phyloP scores from a whole-genome alignment of 805 yeast species.

The Ogataea siamensis region DNA sequence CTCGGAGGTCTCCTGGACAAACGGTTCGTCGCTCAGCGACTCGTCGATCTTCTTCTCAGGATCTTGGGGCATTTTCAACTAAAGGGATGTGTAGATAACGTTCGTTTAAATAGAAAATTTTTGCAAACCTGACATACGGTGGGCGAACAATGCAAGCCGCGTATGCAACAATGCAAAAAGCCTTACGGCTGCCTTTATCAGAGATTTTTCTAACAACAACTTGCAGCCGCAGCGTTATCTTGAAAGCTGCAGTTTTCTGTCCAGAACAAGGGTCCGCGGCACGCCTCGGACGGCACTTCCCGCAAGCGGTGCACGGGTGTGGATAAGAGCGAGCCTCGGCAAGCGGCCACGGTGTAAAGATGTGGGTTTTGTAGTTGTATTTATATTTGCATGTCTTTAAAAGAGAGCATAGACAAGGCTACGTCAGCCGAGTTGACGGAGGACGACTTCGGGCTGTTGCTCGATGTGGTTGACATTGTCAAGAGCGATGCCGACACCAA shows the following conservation, averaged over 20 bases:
- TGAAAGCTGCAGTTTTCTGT: not conserved
- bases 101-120: conserved; percentile 6
- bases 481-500: conserved; percentile 59
- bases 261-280: conserved; percentile 2
- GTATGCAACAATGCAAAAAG: conserved; percentile 2
- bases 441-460: conserved; percentile 66
- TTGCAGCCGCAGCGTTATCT: conserved; percentile 6
- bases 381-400: conserved; percentile 16
- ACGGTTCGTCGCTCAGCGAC: conserved; percentile 24
- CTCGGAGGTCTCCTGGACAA: conserved; percentile 25
- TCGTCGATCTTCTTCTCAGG: conserved; percentile 30
- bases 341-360: conserved; percentile 2
- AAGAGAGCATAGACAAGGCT: conserved; percentile 41
- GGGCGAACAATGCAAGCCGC: not conserved
- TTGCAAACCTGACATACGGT: not conserved
- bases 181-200: not conserved
- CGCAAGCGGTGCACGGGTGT: conserved; percentile 4
- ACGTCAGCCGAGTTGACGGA: conserved; percentile 60
- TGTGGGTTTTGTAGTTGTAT: not conserved
- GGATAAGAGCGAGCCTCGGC: not conserved
- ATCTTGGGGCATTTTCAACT: conserved; percentile 15
- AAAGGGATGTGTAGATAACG: not conserved
- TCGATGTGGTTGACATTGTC: conserved; percentile 67
- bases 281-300: conserved; percentile 7
- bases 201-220: not conserved